phyloP scores from a whole-genome alignment of 495 filamentous ascomycete genomes.

The Collariella sp. region DNA sequence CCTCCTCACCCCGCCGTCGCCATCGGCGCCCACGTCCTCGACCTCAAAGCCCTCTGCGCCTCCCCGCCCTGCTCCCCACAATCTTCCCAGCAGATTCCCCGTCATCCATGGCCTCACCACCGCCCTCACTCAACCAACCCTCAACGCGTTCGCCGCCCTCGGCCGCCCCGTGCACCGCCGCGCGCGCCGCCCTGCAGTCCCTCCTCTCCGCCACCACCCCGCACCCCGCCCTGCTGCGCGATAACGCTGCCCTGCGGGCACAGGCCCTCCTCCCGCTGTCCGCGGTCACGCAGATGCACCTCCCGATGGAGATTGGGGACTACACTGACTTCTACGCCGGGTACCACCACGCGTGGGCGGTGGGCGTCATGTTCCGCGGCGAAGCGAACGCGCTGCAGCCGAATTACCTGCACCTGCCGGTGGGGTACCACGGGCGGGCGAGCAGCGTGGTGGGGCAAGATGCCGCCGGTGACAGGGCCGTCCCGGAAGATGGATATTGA shows the following conservation, averaged over 20 bases:
- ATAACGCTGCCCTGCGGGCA: slow-evolving; percentile 26
- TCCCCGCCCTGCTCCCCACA: slow-evolving; percentile 50
- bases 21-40: slow-evolving; percentile 69
- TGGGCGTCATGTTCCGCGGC: slow-evolving; percentile 78
- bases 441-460: slow-evolving; percentile 61
- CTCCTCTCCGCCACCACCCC: slow-evolving; percentile 53
- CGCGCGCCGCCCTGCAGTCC: slow-evolving; percentile 59
- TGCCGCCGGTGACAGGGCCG: slow-evolving; percentile 51
- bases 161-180: slow-evolving; percentile 61
- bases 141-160: slow-evolving; percentile 78
- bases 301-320: slow-evolving; percentile 86
- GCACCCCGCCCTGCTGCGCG: slow-evolving; percentile 23
- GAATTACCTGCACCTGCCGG: slow-evolving; percentile 85
- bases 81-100: slow-evolving; percentile 48
- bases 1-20: slow-evolving; percentile 62
- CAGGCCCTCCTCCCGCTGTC: slow-evolving; percentile 42
- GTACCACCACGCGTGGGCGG: slow-evolving; percentile 74
- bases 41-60: slow-evolving; percentile 56
- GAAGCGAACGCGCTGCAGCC: slow-evolving; percentile 70
- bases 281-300: slow-evolving; percentile 58
- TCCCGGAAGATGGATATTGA: slow-evolving; percentile 73
- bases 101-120: slow-evolving; percentile 47
- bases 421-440: slow-evolving; percentile 80
- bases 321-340: slow-evolving; percentile 99
- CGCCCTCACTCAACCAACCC: slow-evolving; percentile 59